Evolutionary conservation across 768 basidiomycete species (phyloP).

Genomic region (Panaeolus cyanescens): DNA sequence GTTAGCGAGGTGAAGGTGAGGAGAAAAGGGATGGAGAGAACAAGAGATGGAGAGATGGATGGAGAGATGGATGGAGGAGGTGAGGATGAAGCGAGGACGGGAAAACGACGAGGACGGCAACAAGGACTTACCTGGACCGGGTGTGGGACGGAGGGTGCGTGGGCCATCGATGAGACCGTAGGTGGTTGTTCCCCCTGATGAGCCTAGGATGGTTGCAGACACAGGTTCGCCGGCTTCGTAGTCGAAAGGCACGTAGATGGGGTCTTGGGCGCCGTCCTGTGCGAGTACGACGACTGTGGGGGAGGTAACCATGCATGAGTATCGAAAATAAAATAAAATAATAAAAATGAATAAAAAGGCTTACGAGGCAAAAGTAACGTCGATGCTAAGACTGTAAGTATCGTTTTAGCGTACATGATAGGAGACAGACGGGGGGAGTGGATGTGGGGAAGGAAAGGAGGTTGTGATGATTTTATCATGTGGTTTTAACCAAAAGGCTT

Average conservation of each 20-base stretch:
- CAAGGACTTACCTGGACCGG: constrained; percentile 17
- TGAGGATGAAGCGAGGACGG: neutral
- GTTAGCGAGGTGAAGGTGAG: neutral
- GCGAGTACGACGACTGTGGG: constrained; percentile 5
- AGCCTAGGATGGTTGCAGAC: constrained; percentile 12
- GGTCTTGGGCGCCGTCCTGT: constrained; percentile 12
- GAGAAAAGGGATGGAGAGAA: neutral
- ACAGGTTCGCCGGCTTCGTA: constrained; percentile 14
- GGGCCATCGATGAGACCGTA: constrained; percentile 17
- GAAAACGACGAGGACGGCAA: too few relatives aligned
- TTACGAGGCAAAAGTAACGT: neutral
- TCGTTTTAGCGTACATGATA: neutral
- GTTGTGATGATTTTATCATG: neutral
- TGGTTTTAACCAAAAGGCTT: neutral
- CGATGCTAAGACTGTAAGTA: neutral
- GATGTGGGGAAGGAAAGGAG: neutral
- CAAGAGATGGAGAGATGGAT: neutral
- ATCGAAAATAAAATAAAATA: neutral
- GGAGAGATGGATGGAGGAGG: neutral
- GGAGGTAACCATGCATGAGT: neutral
- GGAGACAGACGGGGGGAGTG: neutral
- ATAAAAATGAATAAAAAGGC: neutral
- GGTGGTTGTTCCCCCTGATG: constrained; percentile 14
- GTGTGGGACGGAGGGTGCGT: neutral
- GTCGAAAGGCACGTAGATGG: constrained; percentile 23